Base-by-base conservation (phyloP, 2,329 filamentous ascomycete species). In the Ophiostoma triangulosporum region DNA sequence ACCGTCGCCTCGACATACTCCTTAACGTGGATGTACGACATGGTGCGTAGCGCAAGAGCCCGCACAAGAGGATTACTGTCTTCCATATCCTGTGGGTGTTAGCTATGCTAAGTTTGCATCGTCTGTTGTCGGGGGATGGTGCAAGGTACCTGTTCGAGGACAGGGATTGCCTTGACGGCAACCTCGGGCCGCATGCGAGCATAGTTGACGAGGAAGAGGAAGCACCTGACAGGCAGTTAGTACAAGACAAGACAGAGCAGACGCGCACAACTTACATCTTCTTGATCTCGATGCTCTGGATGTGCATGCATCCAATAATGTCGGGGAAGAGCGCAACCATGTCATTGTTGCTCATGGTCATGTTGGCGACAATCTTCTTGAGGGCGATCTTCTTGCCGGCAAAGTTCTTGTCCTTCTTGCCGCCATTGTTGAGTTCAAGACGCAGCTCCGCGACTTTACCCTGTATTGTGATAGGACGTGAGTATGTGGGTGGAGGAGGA, bases 281-380 rank as follows among this genome's bases (percentile, higher is more conserved):
- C 79, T 98, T 98, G 71, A 98, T 96, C 70, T 98, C 93, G 67
- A 98, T 73, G 63, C 86, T 95, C 51, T 84, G 85, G 58, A 98
- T 87, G 62, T 87, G 82, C 93, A 98, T 98, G 74, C 91, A 97
- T 58, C 76, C 83, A 62, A 98, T 87, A 56, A 98, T 86, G 66
- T 98, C 93, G 17, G 91, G 89, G 62, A 98, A 98, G 51, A 98
- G 75, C 36, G 88, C 89, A 53, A 97, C 86, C 93, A 98, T 98
- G 69, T 98, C 93, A 65, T 97, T 98, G 72, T 98, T 98, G 79
- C 91, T 97, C 93, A 98, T 98, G 60, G 93, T 98, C 93, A 98
- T 98, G 68, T 98, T 98, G 67, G 93, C 93, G 62, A 98, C 93
- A 62, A 98, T 97, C 77, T 96, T 96, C 78, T 98, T 98, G 58